Conservation (phyloP, 2,329 filamentous ascomycete genomes). For the Claviceps quebecensis region DNA sequence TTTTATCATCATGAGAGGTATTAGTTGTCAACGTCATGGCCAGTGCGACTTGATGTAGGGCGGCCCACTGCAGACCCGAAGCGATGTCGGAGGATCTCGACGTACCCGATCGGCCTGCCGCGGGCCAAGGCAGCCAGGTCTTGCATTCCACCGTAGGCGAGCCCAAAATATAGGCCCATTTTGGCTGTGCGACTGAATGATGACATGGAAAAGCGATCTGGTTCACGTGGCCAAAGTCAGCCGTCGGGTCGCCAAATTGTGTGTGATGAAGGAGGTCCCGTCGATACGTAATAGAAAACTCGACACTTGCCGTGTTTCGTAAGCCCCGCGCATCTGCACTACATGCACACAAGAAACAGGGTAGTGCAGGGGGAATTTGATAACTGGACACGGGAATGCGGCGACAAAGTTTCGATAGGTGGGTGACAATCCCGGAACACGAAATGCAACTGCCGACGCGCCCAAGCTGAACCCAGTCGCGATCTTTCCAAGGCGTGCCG, state of each 20-base stretch:
- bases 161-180: constrained; percentile 63
- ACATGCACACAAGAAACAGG: neutral
- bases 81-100: constrained; percentile 48
- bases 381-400: neutral
- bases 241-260: constrained; percentile 13
- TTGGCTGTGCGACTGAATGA: constrained; percentile 66
- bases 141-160: constrained; percentile 69
- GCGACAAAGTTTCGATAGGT: too few relatives aligned
- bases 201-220: constrained; percentile 67
- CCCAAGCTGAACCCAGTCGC: neutral
- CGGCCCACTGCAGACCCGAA: constrained; percentile 11
- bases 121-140: constrained; percentile 56
- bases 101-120: constrained; percentile 60
- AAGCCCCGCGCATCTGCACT: neutral
- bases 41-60: constrained; percentile 8
- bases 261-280: neutral
- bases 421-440: too few relatives aligned
- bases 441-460: neutral
- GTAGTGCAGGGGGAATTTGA: neutral
- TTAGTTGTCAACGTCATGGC: constrained; percentile 1
- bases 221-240: constrained; percentile 15
- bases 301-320: constrained; percentile 4
- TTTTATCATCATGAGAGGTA: neutral
- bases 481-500: constrained; percentile 2
- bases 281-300: constrained; percentile 10